A percentile compares a stretch with the other conserved stretches of the same genome.
Conservation (phyloP, 345 rosid species). For the Citrus unshiu region DNA sequence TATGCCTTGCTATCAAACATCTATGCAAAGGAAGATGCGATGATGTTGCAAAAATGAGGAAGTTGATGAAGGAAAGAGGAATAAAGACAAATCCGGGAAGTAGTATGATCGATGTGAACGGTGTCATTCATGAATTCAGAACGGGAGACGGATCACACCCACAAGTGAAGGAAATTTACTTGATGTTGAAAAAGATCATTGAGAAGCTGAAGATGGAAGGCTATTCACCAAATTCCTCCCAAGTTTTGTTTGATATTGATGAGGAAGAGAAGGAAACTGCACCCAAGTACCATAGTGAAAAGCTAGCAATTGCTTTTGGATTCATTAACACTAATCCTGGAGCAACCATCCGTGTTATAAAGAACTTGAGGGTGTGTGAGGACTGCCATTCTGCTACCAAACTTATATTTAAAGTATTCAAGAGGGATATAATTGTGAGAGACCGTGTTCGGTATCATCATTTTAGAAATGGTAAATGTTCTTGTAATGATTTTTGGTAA, state of each 20-base stretch:
- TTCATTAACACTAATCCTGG: constrained; percentile 33
- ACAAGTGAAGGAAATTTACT: constrained; percentile 27
- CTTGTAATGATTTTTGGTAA: constrained; percentile 43
- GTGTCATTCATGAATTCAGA: constrained; percentile 39
- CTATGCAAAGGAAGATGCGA: constrained; percentile 41
- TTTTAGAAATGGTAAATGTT: constrained; percentile 40
- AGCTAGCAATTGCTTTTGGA: constrained; percentile 44
- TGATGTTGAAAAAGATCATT: constrained; percentile 25
- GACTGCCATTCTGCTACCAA: constrained; percentile 42
- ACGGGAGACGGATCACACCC: constrained; percentile 41
- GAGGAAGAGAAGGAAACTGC: constrained; percentile 43
- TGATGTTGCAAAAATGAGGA: constrained; percentile 34
- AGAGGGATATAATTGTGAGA: constrained; percentile 34
- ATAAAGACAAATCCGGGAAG: constrained; percentile 34
- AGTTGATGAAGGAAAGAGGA: constrained; percentile 44
- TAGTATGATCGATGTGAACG: constrained; percentile 29
- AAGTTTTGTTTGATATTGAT: constrained; percentile 37
- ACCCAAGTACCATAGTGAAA: constrained; percentile 37
- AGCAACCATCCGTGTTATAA: constrained; percentile 30
- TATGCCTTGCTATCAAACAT: constrained; percentile 42
- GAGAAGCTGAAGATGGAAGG: constrained; percentile 33
- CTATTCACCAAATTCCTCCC: constrained; percentile 31
- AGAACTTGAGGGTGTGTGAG: constrained; percentile 41
- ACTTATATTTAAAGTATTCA: constrained; percentile 31
- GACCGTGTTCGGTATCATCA: constrained; percentile 42